Base-by-base conservation (phyloP, 108 stramenopile genomes). In the Cyclostephanos tholiformis region DNA sequence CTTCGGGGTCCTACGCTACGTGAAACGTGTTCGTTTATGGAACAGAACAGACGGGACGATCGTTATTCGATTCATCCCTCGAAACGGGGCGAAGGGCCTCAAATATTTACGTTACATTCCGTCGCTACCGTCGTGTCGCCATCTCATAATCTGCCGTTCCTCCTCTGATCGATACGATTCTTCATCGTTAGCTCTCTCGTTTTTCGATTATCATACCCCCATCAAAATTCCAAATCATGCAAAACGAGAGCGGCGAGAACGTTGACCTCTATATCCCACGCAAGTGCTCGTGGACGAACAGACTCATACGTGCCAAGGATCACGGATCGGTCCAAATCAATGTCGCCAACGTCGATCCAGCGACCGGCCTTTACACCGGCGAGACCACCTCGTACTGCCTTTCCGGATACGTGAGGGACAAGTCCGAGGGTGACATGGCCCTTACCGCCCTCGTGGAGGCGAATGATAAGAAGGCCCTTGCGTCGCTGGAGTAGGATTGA, bases 191-290 rank as follows among this genome's bases (percentile, higher is more conserved):
- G 26, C 13, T 25, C 52, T 14, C 0, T 8, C 12, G 6, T 25
- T 20, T 20, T 8, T 7, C 52, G 25, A 53, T 20, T n/a, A 25
- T 55, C 29, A 23, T 17, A 65, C 20, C 17, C 16, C 5, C 29
- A 62, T n/a, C n/a, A n/a, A n/a, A 7, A 48, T 22, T 39, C n/a
- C n/a, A 35, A 72, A 79, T 39, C 72, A 98, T 98, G 97, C 96
- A 98, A 79, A 97, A 97, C 96, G 98, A 95, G 82, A 74, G 76
- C 67, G 98, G 98, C 71, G 86, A 94, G 66, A 97, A 94, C 88
- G 98, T 98, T 26, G 98, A 98, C 71, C 89, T 98, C 74, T 98
- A 98, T 85, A 91, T 98, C 78, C 98, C 98, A 67, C 89, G 98
- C 80, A 98, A 98, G 80, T 98, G 98, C 92, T 95, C 95, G 25